Evolutionary conservation across 1,284 basidiomycete species (phyloP), one percentile per base, ranked within the genome.

Genomic region (Cerrena zonata): DNA sequence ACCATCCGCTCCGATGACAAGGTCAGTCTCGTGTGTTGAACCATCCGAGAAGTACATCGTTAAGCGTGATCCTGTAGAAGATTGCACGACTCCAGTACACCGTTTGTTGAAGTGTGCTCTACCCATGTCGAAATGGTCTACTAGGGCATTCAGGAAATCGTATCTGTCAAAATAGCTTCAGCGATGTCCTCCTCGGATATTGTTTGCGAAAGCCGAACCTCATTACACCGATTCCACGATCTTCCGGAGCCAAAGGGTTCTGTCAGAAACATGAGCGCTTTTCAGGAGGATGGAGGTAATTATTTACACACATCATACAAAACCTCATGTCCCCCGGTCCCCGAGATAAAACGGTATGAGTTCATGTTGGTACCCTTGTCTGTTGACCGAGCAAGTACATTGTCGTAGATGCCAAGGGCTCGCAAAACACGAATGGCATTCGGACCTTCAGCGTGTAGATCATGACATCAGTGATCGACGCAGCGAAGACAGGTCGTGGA

Each of bases 1-100:
- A 2, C 79, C 79, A 56, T 81, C 79, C 1, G 77, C 73, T 11
- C 77, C 78, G 47, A 82, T 67, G 21, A 81, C 69, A 7, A 81
- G 58, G 51, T 81, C 78, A 3, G 78, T 65, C 54, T 73, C 71
- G 52, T 73, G 64, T 0, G 64, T 67, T 11, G 72, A 71, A 3
- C 74, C 74, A 55, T 80, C 77, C 4, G 70, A 53, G 55, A 80
- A 80, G 23, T 67, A 61, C 1, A 80, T 56, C 15, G 62, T 49
- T 7, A 69, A 59, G 4, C 56, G 62, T 5, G 63, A 62, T 25
- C 58, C 50, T 22, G 56, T 50, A 21, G 51, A 38, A n/a, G 54
- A 58, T 7, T 38, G 44, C n/a, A 65, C 56, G 36, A 77, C 58
- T 7, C 65, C 65, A n/a, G 62, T 65, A 58, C 76, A 77, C 12